Base-by-base conservation (phyloP, 1,284 basidiomycete species). In the Phlebopus sp. region DNA sequence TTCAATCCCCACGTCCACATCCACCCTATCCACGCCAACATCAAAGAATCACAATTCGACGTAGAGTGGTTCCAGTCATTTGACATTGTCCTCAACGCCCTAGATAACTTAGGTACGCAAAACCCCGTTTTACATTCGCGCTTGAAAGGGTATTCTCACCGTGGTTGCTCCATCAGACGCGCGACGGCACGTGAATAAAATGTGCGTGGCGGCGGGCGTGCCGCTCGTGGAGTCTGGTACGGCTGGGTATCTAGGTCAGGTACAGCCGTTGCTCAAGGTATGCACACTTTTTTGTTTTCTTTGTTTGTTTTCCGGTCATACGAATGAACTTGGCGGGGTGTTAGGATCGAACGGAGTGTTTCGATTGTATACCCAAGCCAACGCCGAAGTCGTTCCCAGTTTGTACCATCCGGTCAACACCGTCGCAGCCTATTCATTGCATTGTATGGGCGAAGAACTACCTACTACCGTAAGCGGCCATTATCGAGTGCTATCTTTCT, bases 391-490 rank as follows among this genome's bases (percentile, higher is more conserved):
- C 91, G 0, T 99, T 92, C 64, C 96, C 97, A 0, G 95, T 99
- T 2, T 99, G 97, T 70, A 99, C 97, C 0, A 99, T 99, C 59
- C 87, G 97, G 39, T 94, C 93, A 2, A 99, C 97, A 0, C 97
- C 97, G 0, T 94, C 90, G 46, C 93, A 96, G 54, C 94, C 97
- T 0, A 97, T 99, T 42, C 97, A 99, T 64, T 99, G 95, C 64
- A 98, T 99, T 49, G 96, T 98, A 0, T 99, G 97, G 97, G 94
- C 92, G 27, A 99, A 99, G 69, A 95, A 84, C 57, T 99, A 98
- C 72, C 83, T 99, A n/a, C 84, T 99, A 57, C 84, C 86, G 93
- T 93, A 58, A 65, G 86, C 71, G n/a, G 15, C 27, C 13, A 17
- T n/a, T 21, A 19, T 13, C 2, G 8, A n/a, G n/a, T n/a, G n/a